A percentile compares a stretch with the other conserved stretches of the same genome.
Evolutionary conservation across 768 basidiomycete genomes (phyloP).

Genomic region (Lanmaoa pseudosensibilis): DNA sequence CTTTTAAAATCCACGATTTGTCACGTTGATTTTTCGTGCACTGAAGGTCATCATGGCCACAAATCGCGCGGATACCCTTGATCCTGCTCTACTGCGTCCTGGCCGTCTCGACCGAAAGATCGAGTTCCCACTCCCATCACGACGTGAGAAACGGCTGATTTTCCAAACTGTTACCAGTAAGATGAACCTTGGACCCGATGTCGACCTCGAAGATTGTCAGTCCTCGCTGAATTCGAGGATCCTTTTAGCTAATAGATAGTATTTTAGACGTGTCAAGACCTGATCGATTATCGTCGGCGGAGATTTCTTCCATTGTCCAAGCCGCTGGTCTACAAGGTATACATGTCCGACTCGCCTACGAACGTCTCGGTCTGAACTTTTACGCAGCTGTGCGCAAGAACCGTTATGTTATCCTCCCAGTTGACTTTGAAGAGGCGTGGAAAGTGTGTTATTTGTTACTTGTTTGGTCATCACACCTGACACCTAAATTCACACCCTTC

Average conservation of each 20-base stretch:
- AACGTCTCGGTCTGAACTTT: slow-evolving; percentile 2
- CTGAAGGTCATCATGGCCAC: slow-evolving; percentile 98
- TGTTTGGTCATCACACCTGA: slow-evolving; percentile 42
- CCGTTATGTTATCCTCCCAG: slow-evolving; percentile 93
- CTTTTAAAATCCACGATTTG: neutral
- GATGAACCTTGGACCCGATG: slow-evolving; percentile 98
- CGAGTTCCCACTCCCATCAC: slow-evolving; percentile 92
- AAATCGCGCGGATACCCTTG: slow-evolving; percentile 96
- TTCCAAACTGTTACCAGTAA: slow-evolving; percentile 97
- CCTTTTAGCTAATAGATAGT: slow-evolving; percentile 15
- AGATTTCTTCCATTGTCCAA: slow-evolving; percentile 94
- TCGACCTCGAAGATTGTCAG: slow-evolving; percentile 97
- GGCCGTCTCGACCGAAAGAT: slow-evolving; percentile 98
- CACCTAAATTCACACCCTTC: slow-evolving; percentile 35
- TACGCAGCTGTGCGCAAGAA: slow-evolving; percentile 87
- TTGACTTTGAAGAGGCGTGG: slow-evolving; percentile 99
- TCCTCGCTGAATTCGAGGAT: slow-evolving; percentile 10
- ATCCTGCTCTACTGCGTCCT: slow-evolving; percentile 95
- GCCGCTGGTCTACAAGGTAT: slow-evolving; percentile 95
- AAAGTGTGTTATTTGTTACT: slow-evolving; percentile 76
- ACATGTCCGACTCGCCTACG: neutral
- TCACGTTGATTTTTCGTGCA: neutral
- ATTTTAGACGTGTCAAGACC: slow-evolving; percentile 89
- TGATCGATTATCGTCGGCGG: slow-evolving; percentile 92
- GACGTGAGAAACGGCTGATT: slow-evolving; percentile 93